These are phyloP conservation scores for Umbelopsis sp. DNA, from an alignment of 192 early-diverging fungal genomes.

Conservation along the genomic window DNA sequence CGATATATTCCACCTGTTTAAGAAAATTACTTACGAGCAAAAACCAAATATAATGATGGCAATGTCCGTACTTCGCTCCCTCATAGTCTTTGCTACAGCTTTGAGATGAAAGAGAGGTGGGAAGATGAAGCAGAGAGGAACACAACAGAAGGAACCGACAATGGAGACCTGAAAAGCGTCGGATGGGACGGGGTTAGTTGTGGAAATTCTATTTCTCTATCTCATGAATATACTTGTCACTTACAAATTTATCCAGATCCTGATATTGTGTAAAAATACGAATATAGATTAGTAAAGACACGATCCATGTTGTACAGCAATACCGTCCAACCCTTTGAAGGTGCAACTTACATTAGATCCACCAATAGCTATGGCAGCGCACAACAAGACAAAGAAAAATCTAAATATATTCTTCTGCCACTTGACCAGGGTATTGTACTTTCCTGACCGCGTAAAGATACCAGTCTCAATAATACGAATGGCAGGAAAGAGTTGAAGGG, in stretches of 20 bases:
- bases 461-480: slow-evolving; percentile 91
- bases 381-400: slow-evolving; percentile 60
- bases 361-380: slow-evolving; percentile 74
- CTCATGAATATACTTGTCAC: too few relatives aligned
- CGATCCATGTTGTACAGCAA: too few relatives aligned
- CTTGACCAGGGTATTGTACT: slow-evolving; percentile 76
- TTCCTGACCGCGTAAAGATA: slow-evolving; percentile 83
- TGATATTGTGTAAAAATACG: slow-evolving; percentile 69
- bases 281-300: slow-evolving; percentile 75
- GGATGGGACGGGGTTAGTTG: neutral
- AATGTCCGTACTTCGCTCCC: slow-evolving; percentile 57
- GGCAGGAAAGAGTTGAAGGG: slow-evolving; percentile 89
- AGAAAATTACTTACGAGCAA: slow-evolving; percentile 37
- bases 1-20: too few relatives aligned
- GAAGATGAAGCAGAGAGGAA: slow-evolving; percentile 81
- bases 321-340: neutral
- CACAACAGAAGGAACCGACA: slow-evolving; percentile 42
- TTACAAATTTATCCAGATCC: slow-evolving; percentile 47
- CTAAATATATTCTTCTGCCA: slow-evolving; percentile 88
- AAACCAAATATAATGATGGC: slow-evolving; percentile 67
- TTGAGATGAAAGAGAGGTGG: slow-evolving; percentile 84
- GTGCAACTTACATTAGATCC: slow-evolving; percentile 58
- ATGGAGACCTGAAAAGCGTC: slow-evolving; percentile 17
- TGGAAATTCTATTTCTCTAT: too few relatives aligned
- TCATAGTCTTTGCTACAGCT: slow-evolving; percentile 53